Evolutionary conservation across 179 eudicot species (phyloP).

Genomic region (Silene vulgaris): DNA sequence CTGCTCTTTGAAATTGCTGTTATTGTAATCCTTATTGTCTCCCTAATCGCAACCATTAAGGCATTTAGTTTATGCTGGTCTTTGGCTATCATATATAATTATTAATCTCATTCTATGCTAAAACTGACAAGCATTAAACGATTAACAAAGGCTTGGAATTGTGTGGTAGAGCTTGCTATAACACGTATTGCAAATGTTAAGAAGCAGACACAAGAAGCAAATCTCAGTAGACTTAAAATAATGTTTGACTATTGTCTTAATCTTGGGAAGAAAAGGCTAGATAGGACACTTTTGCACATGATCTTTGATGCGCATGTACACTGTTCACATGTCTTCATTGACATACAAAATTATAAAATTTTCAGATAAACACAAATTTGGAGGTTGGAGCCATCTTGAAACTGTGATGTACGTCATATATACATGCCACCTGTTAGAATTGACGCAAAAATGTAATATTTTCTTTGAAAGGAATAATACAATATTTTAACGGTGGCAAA

Average conservation of each 20-base stretch:
- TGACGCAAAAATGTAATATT: constrained; percentile 22
- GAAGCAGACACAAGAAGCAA: constrained; percentile 15
- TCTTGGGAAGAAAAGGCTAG: constrained; percentile 18
- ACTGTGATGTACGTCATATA: constrained; percentile 9
- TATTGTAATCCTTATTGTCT: constrained; percentile 25
- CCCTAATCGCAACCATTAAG: constrained; percentile 27
- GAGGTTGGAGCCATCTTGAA: constrained; percentile 19
- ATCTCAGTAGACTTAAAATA: constrained; percentile 22
- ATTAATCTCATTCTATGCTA: constrained; percentile 1
- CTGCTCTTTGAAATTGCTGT: constrained; percentile 11
- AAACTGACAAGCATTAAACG: constrained; percentile 10
- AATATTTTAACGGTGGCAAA: constrained; percentile 23
- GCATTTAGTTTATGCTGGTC: constrained; percentile 15
- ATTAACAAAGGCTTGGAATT: constrained; percentile 13
- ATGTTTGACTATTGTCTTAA: constrained; percentile 27
- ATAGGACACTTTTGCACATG: constrained; percentile 27
- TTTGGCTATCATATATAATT: neutral
- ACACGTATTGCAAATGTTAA: neutral
- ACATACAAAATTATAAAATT: neutral
- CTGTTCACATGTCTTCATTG: constrained; percentile 28
- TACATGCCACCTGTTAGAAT: constrained; percentile 25
- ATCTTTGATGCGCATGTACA: constrained; percentile 27
- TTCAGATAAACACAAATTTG: constrained; percentile 22
- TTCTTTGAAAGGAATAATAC: neutral
- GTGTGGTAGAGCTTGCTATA: constrained; percentile 23